Conservation (phyloP, 148 eudicot species). For the Amaranthus palmeri region DNA sequence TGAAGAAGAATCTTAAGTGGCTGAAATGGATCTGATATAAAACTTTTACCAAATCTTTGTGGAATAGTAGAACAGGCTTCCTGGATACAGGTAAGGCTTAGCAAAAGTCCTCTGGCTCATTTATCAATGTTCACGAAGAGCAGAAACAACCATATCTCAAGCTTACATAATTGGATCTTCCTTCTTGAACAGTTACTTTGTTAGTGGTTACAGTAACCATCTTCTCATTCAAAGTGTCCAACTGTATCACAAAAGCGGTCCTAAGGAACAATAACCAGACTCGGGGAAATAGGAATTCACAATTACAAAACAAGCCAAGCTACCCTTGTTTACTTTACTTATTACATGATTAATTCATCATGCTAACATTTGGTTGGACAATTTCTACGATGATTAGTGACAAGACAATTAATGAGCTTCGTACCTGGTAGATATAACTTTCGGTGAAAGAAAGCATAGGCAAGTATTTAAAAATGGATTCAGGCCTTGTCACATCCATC, state of each 20-base stretch:
- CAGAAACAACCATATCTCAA: not conserved
- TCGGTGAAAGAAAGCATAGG: constrained; percentile 89
- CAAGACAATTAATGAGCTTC: not conserved
- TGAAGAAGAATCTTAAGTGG: constrained; percentile 60
- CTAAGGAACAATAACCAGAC: not conserved
- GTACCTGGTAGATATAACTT: constrained; percentile 94
- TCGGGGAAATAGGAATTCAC: not conserved
- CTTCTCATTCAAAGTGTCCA: constrained; percentile 84
- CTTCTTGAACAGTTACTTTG: constrained; percentile 21
- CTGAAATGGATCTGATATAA: constrained; percentile 52
- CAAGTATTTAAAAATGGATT: constrained; percentile 65
- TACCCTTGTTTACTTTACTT: not conserved
- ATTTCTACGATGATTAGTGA: constrained; percentile 4
- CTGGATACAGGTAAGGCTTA: constrained; percentile 25
- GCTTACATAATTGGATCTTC: constrained; percentile 35
- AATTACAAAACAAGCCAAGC: not conserved
- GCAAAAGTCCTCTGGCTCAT: not conserved
- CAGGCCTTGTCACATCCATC: constrained; percentile 63
- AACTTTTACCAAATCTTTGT: constrained; percentile 22
- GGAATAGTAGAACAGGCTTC: constrained; percentile 25
- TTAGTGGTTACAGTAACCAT: constrained; percentile 29
- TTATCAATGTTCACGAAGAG: not conserved
- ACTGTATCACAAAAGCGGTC: constrained; percentile 38
- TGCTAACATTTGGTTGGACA: not conserved
- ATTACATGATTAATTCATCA: not conserved